Conservation (phyloP, 2,329 filamentous ascomycete genomes). For the Calonectria henricotiae region DNA sequence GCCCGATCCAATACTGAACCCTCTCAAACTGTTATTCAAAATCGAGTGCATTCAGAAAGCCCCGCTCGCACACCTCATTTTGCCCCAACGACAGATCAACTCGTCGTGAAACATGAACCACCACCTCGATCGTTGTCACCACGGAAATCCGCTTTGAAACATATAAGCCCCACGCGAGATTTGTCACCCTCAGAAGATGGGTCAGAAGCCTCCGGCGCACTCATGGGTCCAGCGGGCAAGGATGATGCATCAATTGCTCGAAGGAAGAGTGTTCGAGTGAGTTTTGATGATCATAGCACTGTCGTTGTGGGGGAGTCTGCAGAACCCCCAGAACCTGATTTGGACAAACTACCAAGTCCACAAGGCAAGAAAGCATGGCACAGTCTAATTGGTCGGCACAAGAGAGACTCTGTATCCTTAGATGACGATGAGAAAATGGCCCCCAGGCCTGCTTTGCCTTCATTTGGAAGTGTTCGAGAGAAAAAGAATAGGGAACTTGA, state of each 20-base stretch:
- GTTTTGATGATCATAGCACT: constrained; percentile 81
- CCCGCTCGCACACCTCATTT: constrained; percentile 81
- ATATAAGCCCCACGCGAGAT: constrained; percentile 69
- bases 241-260: constrained; percentile 62
- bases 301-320: constrained; percentile 69
- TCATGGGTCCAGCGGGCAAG: constrained; percentile 47
- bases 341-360: constrained; percentile 57
- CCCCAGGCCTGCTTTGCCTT: constrained; percentile 81
- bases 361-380: constrained; percentile 69
- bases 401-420: constrained; percentile 64
- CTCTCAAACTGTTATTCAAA: constrained; percentile 44
- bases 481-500: constrained; percentile 70
- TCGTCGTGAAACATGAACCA: constrained; percentile 77
- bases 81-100: constrained; percentile 69
- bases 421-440: constrained; percentile 82
- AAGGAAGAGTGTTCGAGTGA: constrained; percentile 81
- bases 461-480: constrained; percentile 82
- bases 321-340: constrained; percentile 58
- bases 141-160: constrained; percentile 84
- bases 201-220: constrained; percentile 62
- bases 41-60: constrained; percentile 69
- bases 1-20: constrained; percentile 29
- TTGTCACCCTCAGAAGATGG: constrained; percentile 68
- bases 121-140: constrained; percentile 82
- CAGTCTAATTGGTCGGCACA: constrained; percentile 63